Evolutionary conservation across 2,329 filamentous ascomycete species (phyloP), one percentile per base, ranked within the genome.

Genomic region (Furcasterigmium furcatum): DNA sequence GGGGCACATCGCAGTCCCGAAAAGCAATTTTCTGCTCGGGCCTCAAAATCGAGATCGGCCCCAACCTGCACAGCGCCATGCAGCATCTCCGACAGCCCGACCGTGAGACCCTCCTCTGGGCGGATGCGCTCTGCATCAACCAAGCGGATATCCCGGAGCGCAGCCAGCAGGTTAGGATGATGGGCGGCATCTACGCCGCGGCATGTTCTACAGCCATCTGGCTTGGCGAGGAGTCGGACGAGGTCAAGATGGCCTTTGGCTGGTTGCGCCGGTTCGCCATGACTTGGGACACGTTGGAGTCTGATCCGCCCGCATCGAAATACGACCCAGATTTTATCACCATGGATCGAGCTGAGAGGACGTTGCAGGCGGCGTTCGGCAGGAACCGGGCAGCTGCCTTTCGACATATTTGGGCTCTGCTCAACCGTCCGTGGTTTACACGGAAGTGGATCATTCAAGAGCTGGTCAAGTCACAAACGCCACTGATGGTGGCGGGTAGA

Each of bases 1-100:
- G 53, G 54, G 54, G 54, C 24, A 22, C 18, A 8, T 34, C 43
- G 25, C 7, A 42, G 39, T 22, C 39, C 22, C 39, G 40, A 30
- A 42, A 18, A 30, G 2, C 4, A 42, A 16, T 30, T 25, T 42
- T 18, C 40, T 29, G 21, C 25, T 42, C 40, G 25, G 14, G 21
- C 12, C 5, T 16, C 40, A 34, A 30, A n/a, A 24, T 40, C 13
- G 24, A 12, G 18, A 39, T 45, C 25, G 29, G n/a, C 7, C 9
- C 35, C 24, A 40, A 22, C 22, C 43, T 45, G 21, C 43, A 40
- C 19, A 18, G 20, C n/a, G 43, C 43, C 9, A 14, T 45, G 14
- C 20, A 6, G 14, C 22, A 46, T 19, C 38, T 46, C 21, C 44
- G 44, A 34, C 19, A 25, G n/a, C 35, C 35, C 16, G 38, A 14